A percentile compares a stretch with the other conserved stretches of the same genome.
These are phyloP conservation scores for Aspergillus glaucus DNA, from an alignment of 2,329 filamentous ascomycete genomes.

Conservation along the genomic window DNA sequence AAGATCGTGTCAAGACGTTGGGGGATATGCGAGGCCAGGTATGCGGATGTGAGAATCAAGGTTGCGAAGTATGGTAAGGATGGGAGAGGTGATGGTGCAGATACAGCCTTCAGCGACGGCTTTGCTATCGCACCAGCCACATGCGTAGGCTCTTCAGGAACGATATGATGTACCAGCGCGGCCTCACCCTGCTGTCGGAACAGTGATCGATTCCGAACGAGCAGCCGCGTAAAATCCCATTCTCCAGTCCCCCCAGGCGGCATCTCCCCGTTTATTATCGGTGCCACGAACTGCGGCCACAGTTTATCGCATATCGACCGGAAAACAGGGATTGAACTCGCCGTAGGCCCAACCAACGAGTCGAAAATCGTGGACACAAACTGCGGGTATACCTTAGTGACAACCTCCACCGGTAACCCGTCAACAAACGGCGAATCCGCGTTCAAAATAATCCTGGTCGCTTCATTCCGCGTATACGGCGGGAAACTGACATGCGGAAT, in stretches of 20 bases:
- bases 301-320: constrained; percentile 63
- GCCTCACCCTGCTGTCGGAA: constrained; percentile 43
- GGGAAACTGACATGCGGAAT: constrained; percentile 76
- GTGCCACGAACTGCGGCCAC: constrained; percentile 79
- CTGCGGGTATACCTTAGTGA: constrained; percentile 47
- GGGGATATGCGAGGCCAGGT: constrained; percentile 43
- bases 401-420: constrained; percentile 22
- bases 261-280: constrained; percentile 63
- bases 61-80: constrained; percentile 43
- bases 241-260: constrained; percentile 44
- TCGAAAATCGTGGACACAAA: constrained; percentile 85
- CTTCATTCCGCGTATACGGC: constrained; percentile 73
- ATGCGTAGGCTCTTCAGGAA: constrained; percentile 23
- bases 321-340: constrained; percentile 71
- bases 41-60: constrained; percentile 42
- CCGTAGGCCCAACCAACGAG: constrained; percentile 71
- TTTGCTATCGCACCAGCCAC: constrained; percentile 7
- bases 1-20: constrained; percentile 44
- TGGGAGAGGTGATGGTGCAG: constrained; percentile 26
- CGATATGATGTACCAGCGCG: constrained; percentile 37
- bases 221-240: constrained; percentile 76
- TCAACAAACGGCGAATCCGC: constrained; percentile 38
- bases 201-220: constrained; percentile 49
- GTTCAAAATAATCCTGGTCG: constrained; percentile 67
- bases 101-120: constrained; percentile 15